A percentile compares a stretch with the other conserved stretches of the same genome.
Evolutionary conservation across 2,329 filamentous ascomycete genomes (phyloP).

Genomic region (Zarea fungicola): DNA sequence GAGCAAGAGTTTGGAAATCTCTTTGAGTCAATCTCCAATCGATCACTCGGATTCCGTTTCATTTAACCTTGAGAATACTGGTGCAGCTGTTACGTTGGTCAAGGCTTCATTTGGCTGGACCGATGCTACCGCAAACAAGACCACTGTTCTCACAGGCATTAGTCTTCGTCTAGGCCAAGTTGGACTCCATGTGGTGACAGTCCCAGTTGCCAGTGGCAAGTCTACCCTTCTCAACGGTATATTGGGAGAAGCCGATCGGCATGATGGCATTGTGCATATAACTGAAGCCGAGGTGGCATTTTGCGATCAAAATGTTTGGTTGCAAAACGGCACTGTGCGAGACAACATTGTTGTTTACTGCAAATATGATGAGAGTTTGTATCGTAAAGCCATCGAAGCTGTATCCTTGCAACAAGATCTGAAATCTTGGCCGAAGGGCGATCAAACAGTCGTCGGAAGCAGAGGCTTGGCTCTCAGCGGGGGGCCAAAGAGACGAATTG

Average conservation of each 20-base stretch:
- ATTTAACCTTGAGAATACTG: too few species aligned
- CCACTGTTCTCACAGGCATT: not conserved
- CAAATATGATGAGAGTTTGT: not conserved
- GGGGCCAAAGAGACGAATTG: not conserved
- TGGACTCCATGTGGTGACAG: not conserved
- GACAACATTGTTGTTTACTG: not conserved
- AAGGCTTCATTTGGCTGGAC: not conserved
- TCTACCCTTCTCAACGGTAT: not conserved
- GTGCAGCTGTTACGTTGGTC: not conserved
- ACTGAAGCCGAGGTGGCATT: not conserved
- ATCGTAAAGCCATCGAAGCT: not conserved
- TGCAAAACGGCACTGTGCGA: not conserved
- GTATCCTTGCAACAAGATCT: not conserved
- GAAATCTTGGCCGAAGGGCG: not conserved
- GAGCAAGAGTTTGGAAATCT: not conserved
- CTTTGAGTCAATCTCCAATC: not conserved
- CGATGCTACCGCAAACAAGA: not conserved
- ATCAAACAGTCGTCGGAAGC: not conserved
- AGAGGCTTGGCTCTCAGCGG: not conserved
- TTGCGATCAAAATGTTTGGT: not conserved
- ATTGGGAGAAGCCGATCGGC: not conserved
- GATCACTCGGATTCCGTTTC: not conserved
- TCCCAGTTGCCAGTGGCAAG: not conserved
- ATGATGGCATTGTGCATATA: not conserved
- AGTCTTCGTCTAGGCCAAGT: not conserved